Conservation (phyloP, 805 yeast genomes). For the Metschnikowia shivogae region DNA sequence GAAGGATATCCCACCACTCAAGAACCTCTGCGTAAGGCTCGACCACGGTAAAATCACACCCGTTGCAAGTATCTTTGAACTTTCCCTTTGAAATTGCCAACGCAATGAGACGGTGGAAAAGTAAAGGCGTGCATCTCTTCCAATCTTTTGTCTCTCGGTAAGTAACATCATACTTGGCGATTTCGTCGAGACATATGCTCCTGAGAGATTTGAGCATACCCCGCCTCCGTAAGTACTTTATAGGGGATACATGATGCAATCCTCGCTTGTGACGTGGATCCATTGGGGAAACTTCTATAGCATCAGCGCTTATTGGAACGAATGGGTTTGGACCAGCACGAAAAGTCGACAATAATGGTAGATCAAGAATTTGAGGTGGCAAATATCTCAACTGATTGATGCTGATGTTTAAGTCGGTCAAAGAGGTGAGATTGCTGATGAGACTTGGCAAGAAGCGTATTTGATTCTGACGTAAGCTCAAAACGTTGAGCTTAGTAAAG, state of each 20-base stretch:
- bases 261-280: slow-evolving; percentile 4
- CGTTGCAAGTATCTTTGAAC: slow-evolving; percentile 50
- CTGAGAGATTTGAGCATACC: slow-evolving; percentile 42
- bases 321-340: slow-evolving; percentile 55
- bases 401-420: slow-evolving; percentile 50
- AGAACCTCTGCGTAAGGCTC: slow-evolving; percentile 55
- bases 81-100: slow-evolving; percentile 51
- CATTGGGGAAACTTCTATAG: slow-evolving; percentile 11
- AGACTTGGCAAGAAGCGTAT: slow-evolving; percentile 19
- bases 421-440: slow-evolving; percentile 21
- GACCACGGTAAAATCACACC: slow-evolving; percentile 45
- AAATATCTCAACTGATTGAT: slow-evolving; percentile 48
- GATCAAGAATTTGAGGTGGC: slow-evolving; percentile 50
- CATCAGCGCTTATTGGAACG: slow-evolving; percentile 24
- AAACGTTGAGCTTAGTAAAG: slow-evolving; percentile 46
- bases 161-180: slow-evolving; percentile 51
- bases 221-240: slow-evolving; percentile 21
- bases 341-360: slow-evolving; percentile 41
- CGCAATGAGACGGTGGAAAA: slow-evolving; percentile 44
- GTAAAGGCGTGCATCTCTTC: slow-evolving; percentile 45
- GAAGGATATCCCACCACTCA: slow-evolving; percentile 67
- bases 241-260: slow-evolving; percentile 19
- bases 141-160: slow-evolving; percentile 51
- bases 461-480: slow-evolving; percentile 48
- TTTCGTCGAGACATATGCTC: slow-evolving; percentile 44